Evolutionary conservation across 1,284 basidiomycete genomes (phyloP).

Genomic region (Cutaneotrichosporon cutaneum): DNA sequence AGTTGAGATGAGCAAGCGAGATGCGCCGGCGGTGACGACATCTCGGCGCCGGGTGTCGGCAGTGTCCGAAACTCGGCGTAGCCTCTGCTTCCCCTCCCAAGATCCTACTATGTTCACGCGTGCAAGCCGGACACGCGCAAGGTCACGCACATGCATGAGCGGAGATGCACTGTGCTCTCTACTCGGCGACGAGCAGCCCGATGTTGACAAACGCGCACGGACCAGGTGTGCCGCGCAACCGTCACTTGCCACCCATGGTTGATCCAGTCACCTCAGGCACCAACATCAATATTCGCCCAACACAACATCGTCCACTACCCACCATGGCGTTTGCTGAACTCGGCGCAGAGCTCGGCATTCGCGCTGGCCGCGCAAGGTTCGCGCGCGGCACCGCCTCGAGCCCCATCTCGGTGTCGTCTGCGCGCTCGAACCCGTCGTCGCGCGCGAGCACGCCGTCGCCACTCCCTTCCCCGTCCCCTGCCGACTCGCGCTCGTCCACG

Average conservation of each 20-base stretch:
- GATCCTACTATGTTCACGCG: no score
- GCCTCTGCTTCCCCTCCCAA: no score
- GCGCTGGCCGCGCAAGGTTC: constrained; percentile 9
- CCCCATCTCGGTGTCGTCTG: constrained; percentile 29
- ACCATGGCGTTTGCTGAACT: constrained; percentile 8
- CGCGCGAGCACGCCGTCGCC: constrained; percentile 14
- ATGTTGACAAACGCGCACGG: no score
- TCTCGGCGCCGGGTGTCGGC: no score
- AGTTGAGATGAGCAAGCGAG: not conserved
- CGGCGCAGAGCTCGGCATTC: constrained; percentile 8
- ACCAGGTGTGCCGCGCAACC: no score
- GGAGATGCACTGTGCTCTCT: no score
- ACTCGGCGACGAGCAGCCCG: no score
- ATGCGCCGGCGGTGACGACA: no score
- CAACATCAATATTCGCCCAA: not conserved
- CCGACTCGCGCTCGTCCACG: not conserved
- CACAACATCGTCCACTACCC: not conserved
- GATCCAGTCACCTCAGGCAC: constrained; percentile 1
- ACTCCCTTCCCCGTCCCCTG: not conserved
- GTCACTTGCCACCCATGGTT: not conserved
- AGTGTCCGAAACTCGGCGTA: no score
- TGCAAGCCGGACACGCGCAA: no score
- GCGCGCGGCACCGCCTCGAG: constrained; percentile 23
- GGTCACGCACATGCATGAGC: no score
- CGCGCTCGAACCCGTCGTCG: constrained; percentile 17